Conservation (phyloP, 148 eudicot genomes). For the Spergularia bocconei region DNA sequence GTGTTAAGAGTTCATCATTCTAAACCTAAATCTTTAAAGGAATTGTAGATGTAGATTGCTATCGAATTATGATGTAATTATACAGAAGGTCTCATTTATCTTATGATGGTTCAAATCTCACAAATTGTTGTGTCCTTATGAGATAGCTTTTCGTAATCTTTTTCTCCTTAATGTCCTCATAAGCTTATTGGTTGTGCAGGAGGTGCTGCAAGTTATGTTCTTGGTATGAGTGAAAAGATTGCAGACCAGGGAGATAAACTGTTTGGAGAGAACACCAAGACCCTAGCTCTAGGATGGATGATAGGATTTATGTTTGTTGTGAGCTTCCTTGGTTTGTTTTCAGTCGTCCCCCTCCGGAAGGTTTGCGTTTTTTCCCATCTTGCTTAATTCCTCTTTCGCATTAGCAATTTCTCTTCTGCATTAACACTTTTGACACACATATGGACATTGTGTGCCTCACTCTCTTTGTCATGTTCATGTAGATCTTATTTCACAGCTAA, state of each 20-base stretch:
- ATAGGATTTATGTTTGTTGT: constrained; percentile 81
- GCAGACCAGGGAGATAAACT: constrained; percentile 51
- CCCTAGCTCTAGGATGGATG: constrained; percentile 65
- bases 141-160: too few species aligned
- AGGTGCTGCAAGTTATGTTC: constrained; percentile 85
- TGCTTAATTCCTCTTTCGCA: background rate
- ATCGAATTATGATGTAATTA: too few species aligned
- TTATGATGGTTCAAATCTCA: too few species aligned
- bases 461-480: too few species aligned
- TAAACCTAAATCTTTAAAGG: too few species aligned
- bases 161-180: background rate
- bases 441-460: too few species aligned
- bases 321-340: constrained; percentile 81
- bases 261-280: constrained; percentile 44
- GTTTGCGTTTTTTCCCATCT: constrained; percentile 26
- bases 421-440: too few species aligned
- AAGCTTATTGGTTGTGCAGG: constrained; percentile 40
- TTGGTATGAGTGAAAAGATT: constrained; percentile 69
- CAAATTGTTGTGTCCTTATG: too few species aligned
- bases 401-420: background rate
- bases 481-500: too few species aligned
- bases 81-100: too few species aligned
- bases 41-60: too few species aligned
- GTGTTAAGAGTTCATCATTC: too few species aligned
- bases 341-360: constrained; percentile 86